Evolutionary conservation across 768 basidiomycete genomes (phyloP).

Genomic region (Nidularia sp.): DNA sequence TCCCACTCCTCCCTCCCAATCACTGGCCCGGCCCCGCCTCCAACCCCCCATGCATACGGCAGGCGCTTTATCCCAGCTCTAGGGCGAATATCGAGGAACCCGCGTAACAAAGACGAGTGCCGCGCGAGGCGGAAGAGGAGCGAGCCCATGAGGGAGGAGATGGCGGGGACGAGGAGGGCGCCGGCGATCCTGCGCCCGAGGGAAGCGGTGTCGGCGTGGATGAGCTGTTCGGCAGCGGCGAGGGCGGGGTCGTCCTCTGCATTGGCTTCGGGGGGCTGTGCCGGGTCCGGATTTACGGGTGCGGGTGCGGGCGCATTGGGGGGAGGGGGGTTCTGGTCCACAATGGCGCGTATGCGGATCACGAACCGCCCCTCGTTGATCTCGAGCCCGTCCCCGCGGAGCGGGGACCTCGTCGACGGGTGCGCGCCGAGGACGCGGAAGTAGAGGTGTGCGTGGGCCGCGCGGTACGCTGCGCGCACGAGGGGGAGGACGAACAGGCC

Average conservation of each 20-base stretch:
- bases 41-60: slow-evolving; percentile 7
- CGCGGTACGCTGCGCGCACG: slow-evolving; percentile 38
- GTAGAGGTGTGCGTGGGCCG: slow-evolving; percentile 32
- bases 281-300: slow-evolving; percentile 10
- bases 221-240: slow-evolving; percentile 52
- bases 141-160: slow-evolving; percentile 63
- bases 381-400: slow-evolving; percentile 12
- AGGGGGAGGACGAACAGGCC: slow-evolving; percentile 50
- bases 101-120: slow-evolving; percentile 32
- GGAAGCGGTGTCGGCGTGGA: slow-evolving; percentile 53
- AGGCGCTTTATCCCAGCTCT: slow-evolving; percentile 15
- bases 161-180: slow-evolving; percentile 62
- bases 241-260: slow-evolving; percentile 25
- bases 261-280: slow-evolving; percentile 1
- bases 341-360: slow-evolving; percentile 27
- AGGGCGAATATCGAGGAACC: slow-evolving; percentile 24
- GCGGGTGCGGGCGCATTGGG: neutral
- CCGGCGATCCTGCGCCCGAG: slow-evolving; percentile 68
- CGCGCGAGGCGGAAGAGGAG: slow-evolving; percentile 53
- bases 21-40: slow-evolving; percentile 10
- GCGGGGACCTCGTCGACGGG: slow-evolving; percentile 23
- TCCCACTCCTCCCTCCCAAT: slow-evolving; percentile 10
- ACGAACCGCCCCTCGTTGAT: slow-evolving; percentile 28
- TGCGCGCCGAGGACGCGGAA: slow-evolving; percentile 35
- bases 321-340: slow-evolving; percentile 4